A percentile compares a stretch with the other conserved stretches of the same genome.
Conservation (phyloP, 805 yeast species). For the Pichia insulana region DNA sequence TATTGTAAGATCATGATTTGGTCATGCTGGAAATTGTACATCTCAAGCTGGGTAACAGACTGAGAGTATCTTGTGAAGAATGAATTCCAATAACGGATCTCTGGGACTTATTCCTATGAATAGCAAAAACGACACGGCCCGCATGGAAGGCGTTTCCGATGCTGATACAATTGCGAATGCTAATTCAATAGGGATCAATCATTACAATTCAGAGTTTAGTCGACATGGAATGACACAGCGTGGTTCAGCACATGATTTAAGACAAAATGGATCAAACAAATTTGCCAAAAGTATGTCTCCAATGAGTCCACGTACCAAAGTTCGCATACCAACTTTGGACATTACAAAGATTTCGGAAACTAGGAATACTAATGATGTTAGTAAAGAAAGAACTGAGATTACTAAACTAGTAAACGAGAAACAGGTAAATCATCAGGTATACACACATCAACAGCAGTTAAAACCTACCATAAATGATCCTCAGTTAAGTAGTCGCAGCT, state of each 20-base stretch:
- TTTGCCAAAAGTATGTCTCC: slow-evolving; percentile 9
- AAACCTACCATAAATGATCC: background rate
- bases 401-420: background rate
- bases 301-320: slow-evolving; percentile 9
- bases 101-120: slow-evolving; percentile 27
- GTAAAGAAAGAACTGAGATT: too few relatives aligned
- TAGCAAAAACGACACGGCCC: slow-evolving; percentile 26
- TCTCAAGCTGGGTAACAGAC: too few relatives aligned
- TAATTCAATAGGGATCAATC: background rate
- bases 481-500: too few relatives aligned
- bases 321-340: background rate
- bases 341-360: background rate
- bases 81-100: slow-evolving; percentile 12
- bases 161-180: slow-evolving; percentile 2
- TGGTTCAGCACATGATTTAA: slow-evolving; percentile 7
- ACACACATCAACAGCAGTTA: too few relatives aligned
- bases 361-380: background rate
- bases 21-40: too few relatives aligned
- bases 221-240: slow-evolving; percentile 1
- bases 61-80: too few relatives aligned
- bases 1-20: too few relatives aligned
- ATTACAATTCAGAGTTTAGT: too few relatives aligned
- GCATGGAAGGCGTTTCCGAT: slow-evolving; percentile 21
- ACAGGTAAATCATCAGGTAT: too few relatives aligned
- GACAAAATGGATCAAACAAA: background rate